Conservation (phyloP, 345 rosid genomes). For the Heritiera littoralis region DNA sequence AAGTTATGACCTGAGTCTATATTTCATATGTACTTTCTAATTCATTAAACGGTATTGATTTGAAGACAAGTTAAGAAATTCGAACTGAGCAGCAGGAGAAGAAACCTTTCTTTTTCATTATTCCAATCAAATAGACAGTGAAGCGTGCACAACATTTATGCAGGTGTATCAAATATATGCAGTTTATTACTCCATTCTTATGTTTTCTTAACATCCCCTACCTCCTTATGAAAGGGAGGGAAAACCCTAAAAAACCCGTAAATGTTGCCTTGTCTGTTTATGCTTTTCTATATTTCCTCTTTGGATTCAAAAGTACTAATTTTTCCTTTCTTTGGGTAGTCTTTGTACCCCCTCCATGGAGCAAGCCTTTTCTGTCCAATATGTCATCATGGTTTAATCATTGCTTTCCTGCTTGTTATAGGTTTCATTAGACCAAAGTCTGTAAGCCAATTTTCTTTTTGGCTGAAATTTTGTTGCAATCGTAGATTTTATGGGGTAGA, state of each 20-base stretch:
- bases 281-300: neutral
- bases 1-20: neutral
- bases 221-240: neutral
- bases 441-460: neutral
- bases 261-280: neutral
- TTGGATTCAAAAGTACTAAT: neutral
- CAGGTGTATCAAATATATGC: neutral
- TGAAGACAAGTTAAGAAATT: neutral
- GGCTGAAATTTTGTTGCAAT: constrained; percentile 5
- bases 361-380: neutral
- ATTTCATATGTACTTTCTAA: neutral
- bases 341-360: neutral
- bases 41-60: neutral
- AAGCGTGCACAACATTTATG: neutral
- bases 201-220: neutral
- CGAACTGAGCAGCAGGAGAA: neutral
- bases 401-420: neutral
- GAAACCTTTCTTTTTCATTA: neutral
- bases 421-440: neutral
- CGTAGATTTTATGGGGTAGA: neutral
- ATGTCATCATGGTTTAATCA: neutral
- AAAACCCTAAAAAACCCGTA: neutral
- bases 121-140: neutral
- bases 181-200: neutral
- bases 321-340: neutral